Evolutionary conservation across 2,329 filamentous ascomycete species (phyloP), one percentile per base, ranked within the genome.

Genomic region (Verticillium nonalfalfae): DNA sequence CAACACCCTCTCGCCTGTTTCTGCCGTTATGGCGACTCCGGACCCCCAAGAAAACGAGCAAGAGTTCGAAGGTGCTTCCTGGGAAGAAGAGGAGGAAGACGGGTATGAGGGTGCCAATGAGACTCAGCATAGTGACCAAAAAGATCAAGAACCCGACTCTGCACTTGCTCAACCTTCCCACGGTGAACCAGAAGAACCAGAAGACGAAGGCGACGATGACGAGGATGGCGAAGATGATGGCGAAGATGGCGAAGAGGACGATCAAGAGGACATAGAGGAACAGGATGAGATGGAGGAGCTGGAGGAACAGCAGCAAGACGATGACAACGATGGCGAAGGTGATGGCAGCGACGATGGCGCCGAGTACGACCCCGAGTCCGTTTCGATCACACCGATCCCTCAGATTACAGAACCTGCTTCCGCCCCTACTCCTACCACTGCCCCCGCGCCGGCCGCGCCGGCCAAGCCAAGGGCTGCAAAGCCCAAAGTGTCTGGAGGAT

Each of bases 321-420:
- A 39, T 11, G 56, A 58, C n/a, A 18, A 52, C 18, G 45, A 52
- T 10, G 56, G n/a, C 7, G 57, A 58, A 4, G 57, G 79, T 79
- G 81, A 84, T 71, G 69, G 72, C 67, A 76, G 74, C 70, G 74
- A 76, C 69, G 76, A 78, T 73, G 78, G 76, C 66, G 74, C 73
- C 68, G 83, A 85, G 68, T 85, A 85, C 76, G 82, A 85, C 65
- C 82, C 83, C 62, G 82, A 84, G 69, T 84, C 82, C 61, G 76
- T 85, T 69, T 76, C 77, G 60, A 73, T 81, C 58, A 63, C 70
- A 50, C 63, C 64, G 57, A 63, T 65, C 26, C 67, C 67, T 56
- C 70, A 68, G 63, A 60, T 63, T 13, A 66, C 69, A 63, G 73
- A 74, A 65, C 70, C 68, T 52, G 69, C 71, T 40, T 58, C 62